Conservation (phyloP, 306 rosid genomes). For the Sindora glabra region DNA sequence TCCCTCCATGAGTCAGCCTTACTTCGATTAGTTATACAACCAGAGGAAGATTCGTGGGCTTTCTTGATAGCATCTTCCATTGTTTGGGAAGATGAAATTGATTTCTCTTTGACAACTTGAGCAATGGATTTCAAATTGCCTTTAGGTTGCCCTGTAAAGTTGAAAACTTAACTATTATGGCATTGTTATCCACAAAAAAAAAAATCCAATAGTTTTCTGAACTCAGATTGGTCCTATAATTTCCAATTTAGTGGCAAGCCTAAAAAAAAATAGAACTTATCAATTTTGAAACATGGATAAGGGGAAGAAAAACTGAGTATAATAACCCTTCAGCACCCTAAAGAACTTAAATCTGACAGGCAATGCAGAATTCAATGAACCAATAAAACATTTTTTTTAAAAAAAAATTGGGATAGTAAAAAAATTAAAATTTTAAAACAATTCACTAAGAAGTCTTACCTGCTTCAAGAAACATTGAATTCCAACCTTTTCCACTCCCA, state of each 20-base stretch:
- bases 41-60: slow-evolving; percentile 39
- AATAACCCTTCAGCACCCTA: slow-evolving; percentile 4
- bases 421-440: neutral
- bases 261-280: neutral
- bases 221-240: neutral
- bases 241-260: neutral
- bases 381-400: neutral
- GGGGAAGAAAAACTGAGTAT: neutral
- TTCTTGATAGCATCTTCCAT: slow-evolving; percentile 36
- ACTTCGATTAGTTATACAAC: slow-evolving; percentile 33
- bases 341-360: neutral
- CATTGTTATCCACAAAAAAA: no score
- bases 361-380: neutral
- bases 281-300: neutral
- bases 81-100: slow-evolving; percentile 38
- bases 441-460: slow-evolving; percentile 41
- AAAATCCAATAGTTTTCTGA: neutral
- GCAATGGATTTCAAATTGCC: slow-evolving; percentile 33
- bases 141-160: slow-evolving; percentile 56
- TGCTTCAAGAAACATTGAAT: slow-evolving; percentile 46
- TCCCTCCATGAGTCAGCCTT: slow-evolving; percentile 46
- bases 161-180: neutral
- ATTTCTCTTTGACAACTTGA: slow-evolving; percentile 45
- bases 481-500: slow-evolving; percentile 46
- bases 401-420: no score